Percentiles rank a stretch among this genome's conserved stretches.
Evolutionary conservation across 2,329 filamentous ascomycete genomes (phyloP).

Genomic region (Zarea fungicola): DNA sequence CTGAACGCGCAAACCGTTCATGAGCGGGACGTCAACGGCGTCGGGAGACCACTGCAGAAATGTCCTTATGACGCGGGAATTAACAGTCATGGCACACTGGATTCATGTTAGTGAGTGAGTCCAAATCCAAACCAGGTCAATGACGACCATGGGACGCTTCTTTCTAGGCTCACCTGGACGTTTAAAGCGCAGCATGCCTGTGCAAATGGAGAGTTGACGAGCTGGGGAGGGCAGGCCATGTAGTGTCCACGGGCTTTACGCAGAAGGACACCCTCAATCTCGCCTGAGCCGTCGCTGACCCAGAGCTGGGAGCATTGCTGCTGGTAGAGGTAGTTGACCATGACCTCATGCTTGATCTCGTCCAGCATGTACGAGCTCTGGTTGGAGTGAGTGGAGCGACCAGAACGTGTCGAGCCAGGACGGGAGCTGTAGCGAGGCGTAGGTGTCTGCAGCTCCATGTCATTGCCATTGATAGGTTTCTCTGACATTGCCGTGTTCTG

Average conservation of each 20-base stretch:
- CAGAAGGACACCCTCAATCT: slow-evolving; percentile 67
- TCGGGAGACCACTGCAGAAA: slow-evolving; percentile 69
- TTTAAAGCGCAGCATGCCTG: slow-evolving; percentile 63
- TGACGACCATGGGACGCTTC: neutral
- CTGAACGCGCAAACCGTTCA: slow-evolving; percentile 72
- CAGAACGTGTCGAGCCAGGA: slow-evolving; percentile 45
- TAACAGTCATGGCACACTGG: slow-evolving; percentile 74
- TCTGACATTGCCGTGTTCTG: slow-evolving; percentile 29
- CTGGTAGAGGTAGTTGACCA: slow-evolving; percentile 79
- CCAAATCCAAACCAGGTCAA: neutral
- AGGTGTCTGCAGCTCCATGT: slow-evolving; percentile 46
- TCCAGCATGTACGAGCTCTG: slow-evolving; percentile 55
- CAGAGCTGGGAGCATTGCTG: slow-evolving; percentile 71
- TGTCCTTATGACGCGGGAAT: slow-evolving; percentile 72
- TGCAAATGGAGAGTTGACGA: slow-evolving; percentile 59
- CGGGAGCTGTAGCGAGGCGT: slow-evolving; percentile 44
- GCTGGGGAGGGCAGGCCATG: slow-evolving; percentile 64
- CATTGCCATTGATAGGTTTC: slow-evolving; percentile 33
- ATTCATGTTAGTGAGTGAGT: neutral
- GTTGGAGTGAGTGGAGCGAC: slow-evolving; percentile 34
- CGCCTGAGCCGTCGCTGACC: slow-evolving; percentile 64
- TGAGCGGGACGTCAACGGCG: slow-evolving; percentile 68
- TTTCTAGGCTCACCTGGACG: slow-evolving; percentile 50
- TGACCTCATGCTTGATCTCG: slow-evolving; percentile 75
- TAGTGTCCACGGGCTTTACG: slow-evolving; percentile 64